Conservation (phyloP, 208 protist species). For the Crithidia expoeki region DNA sequence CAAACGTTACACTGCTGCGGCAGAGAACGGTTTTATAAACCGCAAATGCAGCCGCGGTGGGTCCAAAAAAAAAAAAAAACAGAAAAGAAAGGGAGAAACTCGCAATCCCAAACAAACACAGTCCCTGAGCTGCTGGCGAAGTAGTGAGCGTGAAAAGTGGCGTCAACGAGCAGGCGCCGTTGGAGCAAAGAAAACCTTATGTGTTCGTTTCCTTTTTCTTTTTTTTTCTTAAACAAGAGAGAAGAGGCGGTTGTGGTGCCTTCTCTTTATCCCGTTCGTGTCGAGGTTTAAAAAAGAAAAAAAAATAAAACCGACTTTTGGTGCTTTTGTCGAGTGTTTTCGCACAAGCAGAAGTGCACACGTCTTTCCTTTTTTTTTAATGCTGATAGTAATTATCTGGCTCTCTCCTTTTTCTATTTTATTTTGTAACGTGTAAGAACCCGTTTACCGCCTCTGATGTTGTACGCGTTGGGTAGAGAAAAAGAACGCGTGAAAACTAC, state of each 20-base stretch:
- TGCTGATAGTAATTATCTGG: no score
- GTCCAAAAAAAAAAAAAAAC: not conserved
- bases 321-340: not conserved
- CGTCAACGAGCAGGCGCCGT: not conserved
- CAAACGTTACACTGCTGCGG: not conserved
- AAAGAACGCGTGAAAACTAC: no score
- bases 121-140: no score
- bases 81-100: not conserved
- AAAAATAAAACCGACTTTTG: not conserved
- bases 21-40: not conserved
- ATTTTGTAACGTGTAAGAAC: no score
- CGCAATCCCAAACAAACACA: not conserved
- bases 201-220: no score
- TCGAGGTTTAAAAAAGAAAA: not conserved
- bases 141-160: not conserved
- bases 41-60: not conserved
- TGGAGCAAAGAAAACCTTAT: slow-evolving; percentile 1
- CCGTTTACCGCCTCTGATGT: no score
- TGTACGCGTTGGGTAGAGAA: no score
- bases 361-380: not conserved
- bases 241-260: no score
- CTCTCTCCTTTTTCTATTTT: no score
- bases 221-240: no score
- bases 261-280: no score
- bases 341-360: not conserved